Conservation (phyloP, 345 rosid species). For the Eucalyptus microcorys region DNA sequence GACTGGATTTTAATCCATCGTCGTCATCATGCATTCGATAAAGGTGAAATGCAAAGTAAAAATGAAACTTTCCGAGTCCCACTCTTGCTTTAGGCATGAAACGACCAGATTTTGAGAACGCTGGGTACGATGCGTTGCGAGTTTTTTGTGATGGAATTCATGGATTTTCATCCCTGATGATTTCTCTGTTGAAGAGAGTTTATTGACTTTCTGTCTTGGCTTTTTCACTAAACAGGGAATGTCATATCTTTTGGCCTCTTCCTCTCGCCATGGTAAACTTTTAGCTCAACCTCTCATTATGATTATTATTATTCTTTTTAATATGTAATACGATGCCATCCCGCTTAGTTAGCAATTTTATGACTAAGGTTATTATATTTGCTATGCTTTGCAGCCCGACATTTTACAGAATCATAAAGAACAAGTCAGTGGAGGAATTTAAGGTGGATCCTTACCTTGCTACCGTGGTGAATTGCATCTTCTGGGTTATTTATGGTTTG, state of each 20-base stretch:
- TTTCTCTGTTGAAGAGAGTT: not conserved
- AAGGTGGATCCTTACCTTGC: constrained; percentile 27
- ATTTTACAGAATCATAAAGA: constrained; percentile 15
- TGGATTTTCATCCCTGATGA: not conserved
- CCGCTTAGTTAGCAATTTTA: not conserved
- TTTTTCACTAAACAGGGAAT: constrained; percentile 12
- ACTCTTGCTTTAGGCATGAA: not conserved
- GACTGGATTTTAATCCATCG: not conserved
- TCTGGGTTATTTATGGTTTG: constrained; percentile 31
- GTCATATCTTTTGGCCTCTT: constrained; percentile 24
- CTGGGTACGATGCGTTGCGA: not conserved
- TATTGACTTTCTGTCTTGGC: not conserved
- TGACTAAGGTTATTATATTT: not conserved
- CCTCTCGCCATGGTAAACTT: constrained; percentile 24
- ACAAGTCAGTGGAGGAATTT: constrained; percentile 27
- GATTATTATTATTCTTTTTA: not conserved
- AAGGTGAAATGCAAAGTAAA: not conserved
- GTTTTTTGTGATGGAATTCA: not conserved
- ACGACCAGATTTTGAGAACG: not conserved
- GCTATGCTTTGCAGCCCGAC: constrained; percentile 22
- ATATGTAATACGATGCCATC: not conserved
- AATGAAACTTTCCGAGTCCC: not conserved
- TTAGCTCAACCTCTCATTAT: not conserved
- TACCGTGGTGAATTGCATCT: constrained; percentile 17
- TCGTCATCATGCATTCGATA: not conserved